Base-by-base conservation (phyloP, 2,329 filamentous ascomycete genomes). In the Aureobasidium melanogenum region DNA sequence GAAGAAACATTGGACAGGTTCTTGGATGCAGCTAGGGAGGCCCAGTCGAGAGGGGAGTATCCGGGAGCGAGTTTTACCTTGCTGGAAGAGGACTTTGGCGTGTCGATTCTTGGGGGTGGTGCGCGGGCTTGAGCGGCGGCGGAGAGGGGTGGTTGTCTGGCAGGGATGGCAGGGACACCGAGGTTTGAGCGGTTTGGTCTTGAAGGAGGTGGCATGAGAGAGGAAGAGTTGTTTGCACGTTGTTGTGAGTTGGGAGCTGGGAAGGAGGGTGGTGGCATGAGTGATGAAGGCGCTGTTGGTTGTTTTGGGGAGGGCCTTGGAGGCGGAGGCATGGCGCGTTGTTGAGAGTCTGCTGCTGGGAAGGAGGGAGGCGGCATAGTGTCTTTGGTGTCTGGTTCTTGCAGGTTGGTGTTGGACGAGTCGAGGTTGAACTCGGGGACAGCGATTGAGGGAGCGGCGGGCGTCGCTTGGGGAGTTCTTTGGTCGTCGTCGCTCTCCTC, bases 11-110 rank as follows among this genome's bases (percentile, higher is more conserved):
- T 78, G 9, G 76, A 72, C 1, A 80, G 67, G 60, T 79, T 79
- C 36, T 64, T 66, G 41, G 84, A 84, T 28, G 91, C 83, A 64
- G 91, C 87, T 1, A 96, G 82, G 6, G 88, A 85, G 14, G 94
- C 94, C 94, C 94, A 99, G 81, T 99, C 94, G 14, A 99, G 85
- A 0, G 94, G 93, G 2, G 91, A 96, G 78, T 93, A 92, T 34
- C 94, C 93, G 0, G 94, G 94, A n/a, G 86, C 83, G 5, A 99
- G 84, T 9, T 88, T 80, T 5, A 97, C 89, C 69, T 93, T 89
- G 73, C 82, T 76, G 46, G 24, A 30, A 62, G 74, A 77, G 41
- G 69, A 69, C 60, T 75, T 80, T 30, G 74, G 73, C 12, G 75
- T 76, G 32, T 67, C 67, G 55, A 70, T 67, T 34, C 69, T 70